Base-by-base conservation (phyloP, 2,329 filamentous ascomycete species). In the Aspergillus tamarii region DNA sequence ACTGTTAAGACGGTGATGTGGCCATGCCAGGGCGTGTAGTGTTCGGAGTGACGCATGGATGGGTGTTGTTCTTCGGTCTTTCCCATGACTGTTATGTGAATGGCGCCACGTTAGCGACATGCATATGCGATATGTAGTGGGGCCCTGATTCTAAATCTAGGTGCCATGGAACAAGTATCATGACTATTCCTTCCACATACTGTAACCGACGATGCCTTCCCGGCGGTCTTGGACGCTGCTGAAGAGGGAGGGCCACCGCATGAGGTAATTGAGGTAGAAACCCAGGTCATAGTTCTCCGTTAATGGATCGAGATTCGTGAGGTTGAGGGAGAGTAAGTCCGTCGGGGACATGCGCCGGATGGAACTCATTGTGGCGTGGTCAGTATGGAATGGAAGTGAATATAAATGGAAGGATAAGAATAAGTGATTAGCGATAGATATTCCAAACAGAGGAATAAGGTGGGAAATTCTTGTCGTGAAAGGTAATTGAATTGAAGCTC, bases 1-100 rank as follows among this genome's bases (percentile, higher is more conserved):
- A 99, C 92, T 0, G 95, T 98, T 58, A 99, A 84, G 41, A 94
- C 95, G 5, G 95, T 99, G 75, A 99, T 96, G 80, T 99, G 95
- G 23, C 93, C 94, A 81, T 99, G 95, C 92, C 93, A 98, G n/a
- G 94, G 94, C n/a, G 97, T 90, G 81, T 96, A 96, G 81, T 97
- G 93, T 73, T 90, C 85, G 57, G 92, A 95, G 73, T 88, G 88
- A 64, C 88, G 85, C 76, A 91, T 87, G 59, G 89, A 88, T 52
- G 91, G 84, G 19, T 91, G 90, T 60, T 93, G 96, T 67, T 93
- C 89, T 83, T 98, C 94, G 65, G 96, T 87, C 82, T 99, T 99
- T 75, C 94, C 95, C 87, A 99, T 96, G 76, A 99, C 94, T 97
- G 69, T 59, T 46, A 23, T 48, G 10, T 30, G 10, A 4, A 30